Conservation (phyloP, 225 moss, liverwort and hornwort species). For the Neckera pumila region DNA sequence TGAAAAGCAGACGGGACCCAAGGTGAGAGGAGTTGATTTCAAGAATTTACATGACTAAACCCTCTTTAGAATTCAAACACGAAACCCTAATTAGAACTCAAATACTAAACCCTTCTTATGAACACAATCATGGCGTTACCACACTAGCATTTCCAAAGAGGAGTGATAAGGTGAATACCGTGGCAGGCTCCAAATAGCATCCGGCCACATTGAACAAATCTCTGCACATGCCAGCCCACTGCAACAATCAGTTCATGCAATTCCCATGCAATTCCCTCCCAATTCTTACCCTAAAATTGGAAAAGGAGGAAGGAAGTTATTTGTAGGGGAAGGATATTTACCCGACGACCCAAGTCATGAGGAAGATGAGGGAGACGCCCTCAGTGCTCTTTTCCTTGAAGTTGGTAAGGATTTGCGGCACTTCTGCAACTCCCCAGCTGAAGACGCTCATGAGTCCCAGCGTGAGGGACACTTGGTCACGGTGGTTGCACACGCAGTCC, state of each 20-base stretch:
- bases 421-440: constrained; percentile 88
- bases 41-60: neutral
- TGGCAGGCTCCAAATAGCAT: constrained; percentile 82
- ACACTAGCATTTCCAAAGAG: neutral
- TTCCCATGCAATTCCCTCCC: neutral
- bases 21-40: neutral
- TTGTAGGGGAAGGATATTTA: neutral
- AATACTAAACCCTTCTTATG: neutral
- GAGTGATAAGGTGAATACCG: constrained; percentile 11
- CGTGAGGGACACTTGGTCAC: constrained; percentile 52
- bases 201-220: constrained; percentile 78
- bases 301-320: too few relatives aligned
- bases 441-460: constrained; percentile 66
- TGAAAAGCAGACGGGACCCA: neutral
- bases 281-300: neutral
- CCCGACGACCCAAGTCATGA: constrained; percentile 81
- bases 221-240: constrained; percentile 15
- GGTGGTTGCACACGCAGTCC: constrained; percentile 69
- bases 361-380: constrained; percentile 73
- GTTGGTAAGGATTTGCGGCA: constrained; percentile 86
- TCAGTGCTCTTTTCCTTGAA: constrained; percentile 68
- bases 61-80: neutral
- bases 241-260: neutral
- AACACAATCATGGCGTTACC: neutral
- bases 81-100: neutral